Evolutionary conservation across 257 asterid genomes (phyloP).

Genomic region (Solanum pinnatisectum): DNA sequence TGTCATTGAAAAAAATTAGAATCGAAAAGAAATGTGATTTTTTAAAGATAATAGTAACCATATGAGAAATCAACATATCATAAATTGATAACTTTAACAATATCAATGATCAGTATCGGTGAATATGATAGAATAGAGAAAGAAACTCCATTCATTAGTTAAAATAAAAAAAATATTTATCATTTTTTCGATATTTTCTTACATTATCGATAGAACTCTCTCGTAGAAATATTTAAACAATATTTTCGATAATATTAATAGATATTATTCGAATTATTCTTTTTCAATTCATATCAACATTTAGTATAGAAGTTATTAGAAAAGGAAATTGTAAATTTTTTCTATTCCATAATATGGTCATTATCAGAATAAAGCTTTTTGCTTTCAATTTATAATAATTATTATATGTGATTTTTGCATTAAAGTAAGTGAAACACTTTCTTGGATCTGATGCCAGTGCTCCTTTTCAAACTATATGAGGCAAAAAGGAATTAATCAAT

Average conservation of each 20-base stretch:
- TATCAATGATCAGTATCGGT: not conserved
- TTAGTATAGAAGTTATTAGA: not conserved
- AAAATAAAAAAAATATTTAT: not conserved
- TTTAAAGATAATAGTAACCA: not conserved
- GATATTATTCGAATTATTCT: not conserved
- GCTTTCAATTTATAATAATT: not conserved
- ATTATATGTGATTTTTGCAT: slow-evolving; percentile 37
- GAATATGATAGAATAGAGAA: not conserved
- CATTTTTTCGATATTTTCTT: not conserved
- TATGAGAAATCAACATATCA: not conserved
- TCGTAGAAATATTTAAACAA: not conserved
- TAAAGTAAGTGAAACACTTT: slow-evolving; percentile 55
- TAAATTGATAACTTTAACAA: not conserved
- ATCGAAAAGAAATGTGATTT: fast-evolving
- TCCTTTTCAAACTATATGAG: not conserved
- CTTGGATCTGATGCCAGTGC: slow-evolving; percentile 54
- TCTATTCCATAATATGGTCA: not conserved
- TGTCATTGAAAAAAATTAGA: not conserved
- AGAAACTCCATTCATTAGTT: not conserved
- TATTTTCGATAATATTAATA: not conserved
- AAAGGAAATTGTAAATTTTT: not conserved
- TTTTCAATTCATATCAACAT: no score
- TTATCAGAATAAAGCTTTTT: not conserved
- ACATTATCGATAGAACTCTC: not conserved
- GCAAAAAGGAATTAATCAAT: not conserved